Evolutionary conservation across 2,329 filamentous ascomycete species (phyloP).

Genomic region (Aotearoamyces nothofagi): DNA sequence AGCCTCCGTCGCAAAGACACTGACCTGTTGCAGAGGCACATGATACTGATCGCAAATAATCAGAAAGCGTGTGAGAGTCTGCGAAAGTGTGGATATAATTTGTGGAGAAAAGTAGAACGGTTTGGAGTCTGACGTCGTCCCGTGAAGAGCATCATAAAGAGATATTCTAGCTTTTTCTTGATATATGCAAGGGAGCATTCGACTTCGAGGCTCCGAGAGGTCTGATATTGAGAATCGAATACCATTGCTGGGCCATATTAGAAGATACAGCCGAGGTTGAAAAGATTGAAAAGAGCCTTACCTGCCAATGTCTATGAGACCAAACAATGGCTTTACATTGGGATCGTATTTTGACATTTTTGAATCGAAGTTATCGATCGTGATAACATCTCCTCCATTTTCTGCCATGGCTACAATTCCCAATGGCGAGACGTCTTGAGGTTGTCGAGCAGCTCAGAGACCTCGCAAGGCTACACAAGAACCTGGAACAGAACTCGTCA

Average conservation of each 20-base stretch:
- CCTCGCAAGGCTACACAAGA: too few species aligned
- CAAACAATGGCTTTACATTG: constrained; percentile 13
- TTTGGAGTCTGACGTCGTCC: constrained; percentile 21
- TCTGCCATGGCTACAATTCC: constrained; percentile 10
- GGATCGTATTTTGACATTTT: constrained; percentile 13
- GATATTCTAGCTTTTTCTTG: constrained; percentile 69
- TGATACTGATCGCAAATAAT: constrained; percentile 53
- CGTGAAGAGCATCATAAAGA: constrained; percentile 67
- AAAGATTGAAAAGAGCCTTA: constrained; percentile 6
- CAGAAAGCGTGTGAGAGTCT: constrained; percentile 55
- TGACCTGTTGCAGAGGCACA: constrained; percentile 49
- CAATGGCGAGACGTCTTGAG: too few species aligned
- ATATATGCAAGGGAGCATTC: constrained; percentile 64
- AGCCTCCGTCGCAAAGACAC: constrained; percentile 76
- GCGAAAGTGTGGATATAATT: constrained; percentile 51
- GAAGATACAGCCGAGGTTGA: constrained; percentile 1
- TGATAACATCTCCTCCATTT: constrained; percentile 12
- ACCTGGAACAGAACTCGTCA: too few species aligned
- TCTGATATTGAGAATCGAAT: constrained; percentile 86
- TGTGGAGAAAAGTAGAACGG: constrained; percentile 28
- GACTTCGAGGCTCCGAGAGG: constrained; percentile 52
- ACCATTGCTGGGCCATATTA: constrained; percentile 51
- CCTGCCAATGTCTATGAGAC: constrained; percentile 21
- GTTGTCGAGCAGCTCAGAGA: too few species aligned
- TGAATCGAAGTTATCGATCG: constrained; percentile 15